A percentile compares a stretch with the other conserved stretches of the same genome.
Evolutionary conservation across 176 grass and related monocot genomes (phyloP).

Genomic region (Olyra latifolia): DNA sequence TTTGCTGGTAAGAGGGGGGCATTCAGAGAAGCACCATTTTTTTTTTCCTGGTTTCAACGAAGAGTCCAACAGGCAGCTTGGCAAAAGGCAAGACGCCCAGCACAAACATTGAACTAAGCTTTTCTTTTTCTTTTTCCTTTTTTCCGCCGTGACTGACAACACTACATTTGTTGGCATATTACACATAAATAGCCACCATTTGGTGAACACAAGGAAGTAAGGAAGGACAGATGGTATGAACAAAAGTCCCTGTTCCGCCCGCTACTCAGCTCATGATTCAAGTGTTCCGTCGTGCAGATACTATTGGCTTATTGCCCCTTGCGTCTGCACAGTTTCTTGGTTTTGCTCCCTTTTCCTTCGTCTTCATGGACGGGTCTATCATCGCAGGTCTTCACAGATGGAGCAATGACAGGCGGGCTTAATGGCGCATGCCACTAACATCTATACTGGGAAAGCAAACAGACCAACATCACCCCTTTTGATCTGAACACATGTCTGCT

Average conservation of each 20-base stretch:
- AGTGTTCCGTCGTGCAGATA: conserved; percentile 11
- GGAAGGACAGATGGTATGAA: conserved; percentile 32
- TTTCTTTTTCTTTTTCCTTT: neutral
- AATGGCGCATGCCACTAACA: conserved; percentile 23
- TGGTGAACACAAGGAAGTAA: conserved; percentile 22
- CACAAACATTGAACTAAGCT: conserved; percentile 14
- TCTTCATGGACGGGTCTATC: conserved; percentile 18
- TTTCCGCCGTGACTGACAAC: conserved; percentile 2
- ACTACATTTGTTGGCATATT: conserved; percentile 43
- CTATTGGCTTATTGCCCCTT: conserved; percentile 7
- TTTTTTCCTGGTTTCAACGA: neutral
- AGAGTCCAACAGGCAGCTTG: neutral
- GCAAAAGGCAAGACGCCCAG: neutral
- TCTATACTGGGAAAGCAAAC: conserved; percentile 38
- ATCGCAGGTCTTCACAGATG: conserved; percentile 6
- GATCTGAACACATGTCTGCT: conserved; percentile 41
- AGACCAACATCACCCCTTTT: conserved; percentile 41
- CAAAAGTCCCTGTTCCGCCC: conserved; percentile 18
- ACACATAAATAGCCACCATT: conserved; percentile 57
- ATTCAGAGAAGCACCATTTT: neutral
- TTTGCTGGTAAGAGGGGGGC: neutral
- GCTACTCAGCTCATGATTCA: conserved; percentile 18
- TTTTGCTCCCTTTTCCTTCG: neutral
- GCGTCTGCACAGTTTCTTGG: conserved; percentile 30
- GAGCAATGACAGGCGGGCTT: conserved; percentile 20